Evolutionary conservation across 306 rosid species (phyloP).

Genomic region (Begonia loranthoides): DNA sequence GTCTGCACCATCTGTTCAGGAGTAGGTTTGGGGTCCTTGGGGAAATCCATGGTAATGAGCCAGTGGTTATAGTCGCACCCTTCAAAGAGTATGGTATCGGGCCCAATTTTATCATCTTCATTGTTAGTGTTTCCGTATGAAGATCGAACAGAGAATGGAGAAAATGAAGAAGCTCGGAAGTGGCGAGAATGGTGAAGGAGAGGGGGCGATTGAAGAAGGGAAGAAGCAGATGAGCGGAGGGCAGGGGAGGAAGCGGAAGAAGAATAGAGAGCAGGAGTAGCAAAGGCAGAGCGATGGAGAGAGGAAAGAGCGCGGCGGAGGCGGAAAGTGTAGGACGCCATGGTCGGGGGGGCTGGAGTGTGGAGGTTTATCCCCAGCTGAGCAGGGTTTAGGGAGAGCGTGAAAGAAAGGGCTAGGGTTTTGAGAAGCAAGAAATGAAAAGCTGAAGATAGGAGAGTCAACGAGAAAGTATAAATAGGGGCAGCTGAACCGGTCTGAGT

Average conservation of each 20-base stretch:
- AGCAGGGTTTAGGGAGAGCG: conserved; percentile 12
- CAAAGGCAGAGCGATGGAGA: background rate
- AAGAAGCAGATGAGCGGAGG: conserved; percentile 3
- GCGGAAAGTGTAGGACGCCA: background rate
- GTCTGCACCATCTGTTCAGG: conserved; percentile 45
- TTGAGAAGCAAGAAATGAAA: background rate
- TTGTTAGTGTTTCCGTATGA: conserved; percentile 1
- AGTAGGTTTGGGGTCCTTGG: conserved; percentile 30
- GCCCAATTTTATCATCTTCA: conserved; percentile 36
- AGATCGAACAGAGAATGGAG: conserved; percentile 26
- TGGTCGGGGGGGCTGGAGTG: background rate
- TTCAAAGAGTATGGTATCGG: conserved; percentile 63
- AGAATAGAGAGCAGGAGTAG: background rate
- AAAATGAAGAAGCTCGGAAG: conserved; percentile 21
- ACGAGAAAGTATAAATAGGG: no score
- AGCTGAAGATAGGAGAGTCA: no score
- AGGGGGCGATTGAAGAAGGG: conserved; percentile 2
- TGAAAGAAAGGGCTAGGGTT: conserved; percentile 15
- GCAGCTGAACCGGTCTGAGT: no score
- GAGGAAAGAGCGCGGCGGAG: conserved; percentile 3
- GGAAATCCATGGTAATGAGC: conserved; percentile 63
- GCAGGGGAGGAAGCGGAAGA: conserved; percentile 7
- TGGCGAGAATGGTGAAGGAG: conserved; percentile 19
- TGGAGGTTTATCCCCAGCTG: background rate
- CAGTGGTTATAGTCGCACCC: conserved; percentile 88